phyloP scores from a whole-genome alignment of 192 early-diverging fungal genomes.

The Allomyces arbusculus region DNA sequence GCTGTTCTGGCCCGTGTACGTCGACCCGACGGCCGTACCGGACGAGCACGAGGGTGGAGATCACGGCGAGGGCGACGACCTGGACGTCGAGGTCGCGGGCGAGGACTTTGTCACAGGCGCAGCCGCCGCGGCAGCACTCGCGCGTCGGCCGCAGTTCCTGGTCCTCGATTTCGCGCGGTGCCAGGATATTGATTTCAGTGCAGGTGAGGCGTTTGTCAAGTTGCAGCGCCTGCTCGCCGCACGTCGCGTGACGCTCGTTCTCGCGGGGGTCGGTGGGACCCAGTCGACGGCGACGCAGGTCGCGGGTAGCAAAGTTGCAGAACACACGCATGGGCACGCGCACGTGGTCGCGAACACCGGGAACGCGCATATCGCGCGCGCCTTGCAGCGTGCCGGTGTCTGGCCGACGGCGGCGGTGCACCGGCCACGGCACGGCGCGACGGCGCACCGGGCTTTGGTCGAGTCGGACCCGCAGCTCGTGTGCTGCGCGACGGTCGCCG shows the following conservation, averaged over 20 bases:
- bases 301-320: background rate
- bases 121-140: too few relatives aligned
- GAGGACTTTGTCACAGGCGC: too few relatives aligned
- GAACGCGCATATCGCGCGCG: constrained; percentile 1
- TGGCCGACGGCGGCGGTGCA: constrained; percentile 5
- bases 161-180: constrained; percentile 76
- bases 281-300: constrained; percentile 13
- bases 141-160: constrained; percentile 49
- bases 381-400: background rate
- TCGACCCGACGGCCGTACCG: background rate
- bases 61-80: background rate
- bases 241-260: constrained; percentile 56
- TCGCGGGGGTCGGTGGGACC: constrained; percentile 48
- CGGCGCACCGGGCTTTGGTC: background rate
- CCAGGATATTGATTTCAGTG: constrained; percentile 74
- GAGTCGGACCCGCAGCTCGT: constrained; percentile 34
- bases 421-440: constrained; percentile 6
- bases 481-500: constrained; percentile 59
- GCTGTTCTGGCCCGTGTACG: constrained; percentile 15
- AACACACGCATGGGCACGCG: background rate
- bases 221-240: constrained; percentile 51
- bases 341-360: background rate
- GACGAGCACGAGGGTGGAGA: background rate
- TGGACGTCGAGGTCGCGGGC: too few relatives aligned
- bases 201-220: constrained; percentile 71